Evolutionary conservation across 1,284 basidiomycete species (phyloP), one percentile per base, ranked within the genome.

Genomic region (Ceratobasidium sp.): DNA sequence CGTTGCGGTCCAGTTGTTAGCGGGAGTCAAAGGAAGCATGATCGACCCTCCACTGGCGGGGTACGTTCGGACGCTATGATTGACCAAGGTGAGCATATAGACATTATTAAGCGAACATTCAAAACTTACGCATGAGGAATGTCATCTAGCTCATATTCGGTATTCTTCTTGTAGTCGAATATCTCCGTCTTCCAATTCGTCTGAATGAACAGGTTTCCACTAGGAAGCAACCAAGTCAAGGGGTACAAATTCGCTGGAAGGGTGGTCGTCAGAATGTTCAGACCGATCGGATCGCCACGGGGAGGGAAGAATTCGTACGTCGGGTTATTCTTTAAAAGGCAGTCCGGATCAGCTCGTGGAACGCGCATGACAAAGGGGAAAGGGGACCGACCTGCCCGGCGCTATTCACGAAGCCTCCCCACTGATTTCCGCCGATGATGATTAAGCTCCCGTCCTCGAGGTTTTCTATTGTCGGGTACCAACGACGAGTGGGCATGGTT

Each of bases 201-300:
- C 81, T 97, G 95, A 51, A 97, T 86, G 79, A 97, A 89, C 84
- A 93, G 87, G 79, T 90, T 90, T 56, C 95, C 95, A 0, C 92
- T 94, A 0, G 93, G 89, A 85, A 97, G 88, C 64, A 96, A 87
- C 88, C 88, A 97, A 0, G 92, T 90, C 78, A 95, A 90, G 0
- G 95, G 89, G 79, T 97, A 98, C 2, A 96, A 87, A 84, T 98
- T 98, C 79, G 97, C 87, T 63, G 95, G 96, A 51, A 94, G 92
- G 0, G 95, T 95, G 53, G 89, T 86, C 76, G 89, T 84, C 84
- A 98, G 88, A 84, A 98, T 93, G 73, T 92, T 84, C 86, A 97
- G 91, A n/a, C 88, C 84, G 78, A 89, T 85, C 1, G 91, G 86
- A 2, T 84, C 81, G 41, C 89, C 87, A 72, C 84, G 87, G 14